Conservation (phyloP, 306 rosid genomes). For the Inga leiocalycina region DNA sequence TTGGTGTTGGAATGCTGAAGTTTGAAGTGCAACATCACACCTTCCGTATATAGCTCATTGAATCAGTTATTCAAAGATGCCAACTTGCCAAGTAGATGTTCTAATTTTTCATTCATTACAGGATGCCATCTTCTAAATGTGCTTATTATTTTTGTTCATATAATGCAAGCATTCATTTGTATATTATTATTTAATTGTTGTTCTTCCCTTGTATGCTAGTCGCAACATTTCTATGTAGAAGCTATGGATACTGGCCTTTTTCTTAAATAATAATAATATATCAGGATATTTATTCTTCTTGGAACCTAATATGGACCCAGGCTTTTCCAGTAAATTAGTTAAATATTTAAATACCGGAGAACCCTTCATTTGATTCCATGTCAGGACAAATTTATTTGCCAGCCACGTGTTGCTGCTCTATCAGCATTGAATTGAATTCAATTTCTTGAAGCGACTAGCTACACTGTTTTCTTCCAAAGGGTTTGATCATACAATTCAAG, state of each 20-base stretch:
- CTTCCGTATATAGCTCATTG: not conserved
- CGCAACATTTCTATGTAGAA: not conserved
- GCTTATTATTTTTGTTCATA: not conserved
- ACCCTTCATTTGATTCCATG: not conserved
- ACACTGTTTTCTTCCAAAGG: not conserved
- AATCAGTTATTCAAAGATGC: not conserved
- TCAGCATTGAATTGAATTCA: not conserved
- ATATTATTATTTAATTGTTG: not conserved
- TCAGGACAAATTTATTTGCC: not conserved
- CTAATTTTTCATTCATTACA: not conserved
- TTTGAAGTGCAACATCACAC: not conserved
- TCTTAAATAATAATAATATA: not conserved
- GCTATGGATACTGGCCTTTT: not conserved
- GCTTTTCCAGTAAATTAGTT: not conserved
- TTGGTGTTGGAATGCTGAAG: not conserved
- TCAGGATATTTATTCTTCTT: not conserved
- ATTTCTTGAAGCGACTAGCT: not conserved
- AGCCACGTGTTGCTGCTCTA: not conserved
- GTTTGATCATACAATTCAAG: not conserved
- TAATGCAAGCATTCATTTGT: constrained; percentile 11
- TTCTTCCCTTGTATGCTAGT: not conserved
- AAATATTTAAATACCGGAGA: not conserved
- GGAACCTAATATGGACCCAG: not conserved
- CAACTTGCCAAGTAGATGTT: not conserved
- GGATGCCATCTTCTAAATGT: constrained; percentile 5